Evolutionary conservation across 2,329 filamentous ascomycete species (phyloP), one percentile per base, ranked within the genome.

Genomic region (Fusarium chuoi): DNA sequence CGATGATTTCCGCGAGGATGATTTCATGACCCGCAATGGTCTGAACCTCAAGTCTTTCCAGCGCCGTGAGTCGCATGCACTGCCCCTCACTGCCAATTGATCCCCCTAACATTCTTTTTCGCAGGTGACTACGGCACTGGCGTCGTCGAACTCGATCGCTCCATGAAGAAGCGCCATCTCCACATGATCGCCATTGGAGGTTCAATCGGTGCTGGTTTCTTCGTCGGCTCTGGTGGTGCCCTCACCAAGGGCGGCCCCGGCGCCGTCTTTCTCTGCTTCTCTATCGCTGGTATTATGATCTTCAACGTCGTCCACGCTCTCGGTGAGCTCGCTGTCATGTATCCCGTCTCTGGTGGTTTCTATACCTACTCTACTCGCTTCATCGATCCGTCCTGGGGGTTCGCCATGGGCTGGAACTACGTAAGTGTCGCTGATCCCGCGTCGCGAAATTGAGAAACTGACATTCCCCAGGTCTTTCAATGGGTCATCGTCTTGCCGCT

Each of bases 151-250:
- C 80, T 87, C 52, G 83, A 86, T 72, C 82, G 83, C 56, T 80
- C 82, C 75, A 88, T 90, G 84, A 87, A 88, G 83, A 83, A 84
- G 58, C 87, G 89, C 72, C 89, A 90, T 80, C 81, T 90, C 74
- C 87, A 90, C 81, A 90, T 90, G 88, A 90, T 90, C 80, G 87
- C 88, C 77, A 89, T 90, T 64, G 88, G 88, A 78, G 89, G 88
- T 67, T 89, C 88, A 38, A 90, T 90, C 63, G 89, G 89, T 80
- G 89, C 89, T 79, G 89, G 89, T 83, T 89, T 90, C 83, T 90
- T 90, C 79, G 89, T 90, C 78, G 88, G 89, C 75, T 89, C 88
- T 41, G 89, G 89, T 74, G 78, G 82, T 74, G 88, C 89, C 52
- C 81, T 90, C n/a, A 78, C 78, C 70, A 85, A 82, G 65, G 89